Conservation (phyloP, 1,139 yeast genomes). For the Blastobotrys illinoisensis region DNA sequence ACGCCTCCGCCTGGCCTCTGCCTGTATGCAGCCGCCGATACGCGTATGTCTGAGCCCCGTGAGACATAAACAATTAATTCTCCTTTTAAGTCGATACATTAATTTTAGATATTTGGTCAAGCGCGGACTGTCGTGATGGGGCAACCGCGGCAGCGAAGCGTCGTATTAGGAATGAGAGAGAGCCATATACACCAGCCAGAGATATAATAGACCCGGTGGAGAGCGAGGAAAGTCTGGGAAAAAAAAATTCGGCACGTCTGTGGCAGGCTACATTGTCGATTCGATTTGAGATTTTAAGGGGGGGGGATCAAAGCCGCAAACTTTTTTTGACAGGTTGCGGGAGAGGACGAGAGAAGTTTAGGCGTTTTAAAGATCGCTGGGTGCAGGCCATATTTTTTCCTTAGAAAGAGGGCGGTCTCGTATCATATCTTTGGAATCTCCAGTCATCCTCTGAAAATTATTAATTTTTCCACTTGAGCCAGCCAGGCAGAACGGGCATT, state of each 20-base stretch:
- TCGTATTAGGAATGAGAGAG: neutral
- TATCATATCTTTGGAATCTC: neutral
- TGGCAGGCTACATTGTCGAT: neutral
- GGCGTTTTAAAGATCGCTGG: neutral
- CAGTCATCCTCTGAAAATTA: neutral
- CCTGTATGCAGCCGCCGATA: neutral
- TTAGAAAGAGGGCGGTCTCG: neutral
- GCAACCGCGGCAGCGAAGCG: neutral
- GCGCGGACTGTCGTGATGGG: neutral
- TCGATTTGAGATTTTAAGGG: neutral
- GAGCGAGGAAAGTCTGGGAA: neutral
- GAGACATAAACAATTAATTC: slow-evolving; percentile 1
- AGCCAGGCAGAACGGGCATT: neutral
- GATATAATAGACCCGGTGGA: neutral
- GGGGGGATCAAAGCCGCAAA: neutral
- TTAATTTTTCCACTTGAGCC: neutral
- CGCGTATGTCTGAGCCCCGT: neutral
- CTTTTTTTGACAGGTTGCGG: neutral
- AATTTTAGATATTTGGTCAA: neutral
- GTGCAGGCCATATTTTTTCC: neutral
- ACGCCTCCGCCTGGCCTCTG: neutral
- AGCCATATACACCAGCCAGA: neutral
- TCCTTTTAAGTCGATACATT: neutral
- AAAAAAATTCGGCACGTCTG: neutral
- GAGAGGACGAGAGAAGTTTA: neutral